A percentile compares a stretch with the other conserved stretches of the same genome.
phyloP scores from a whole-genome alignment of 2,329 filamentous ascomycete species.

The Sordariomycetes sp. region DNA sequence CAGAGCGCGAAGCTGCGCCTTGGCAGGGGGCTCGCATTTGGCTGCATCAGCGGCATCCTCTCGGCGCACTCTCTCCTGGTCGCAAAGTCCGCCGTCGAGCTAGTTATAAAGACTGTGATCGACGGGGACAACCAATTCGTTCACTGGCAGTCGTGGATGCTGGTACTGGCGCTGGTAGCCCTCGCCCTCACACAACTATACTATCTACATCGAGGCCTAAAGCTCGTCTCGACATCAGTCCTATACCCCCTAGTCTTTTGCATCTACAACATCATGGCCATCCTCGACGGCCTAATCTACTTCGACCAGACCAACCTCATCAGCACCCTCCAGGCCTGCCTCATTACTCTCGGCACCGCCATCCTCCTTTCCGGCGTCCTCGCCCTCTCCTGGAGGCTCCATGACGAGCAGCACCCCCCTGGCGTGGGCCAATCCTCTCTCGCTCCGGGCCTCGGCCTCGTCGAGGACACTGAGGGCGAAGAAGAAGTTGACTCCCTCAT shows the following conservation, averaged over 20 bases:
- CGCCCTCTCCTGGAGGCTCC: conserved; percentile 85
- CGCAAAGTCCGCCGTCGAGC: conserved; percentile 91
- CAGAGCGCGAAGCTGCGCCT: conserved; percentile 58
- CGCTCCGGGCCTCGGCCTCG: conserved; percentile 68
- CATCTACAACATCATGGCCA: conserved; percentile 98
- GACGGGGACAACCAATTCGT: conserved; percentile 88
- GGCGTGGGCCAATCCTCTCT: conserved; percentile 54
- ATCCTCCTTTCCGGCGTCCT: conserved; percentile 81
- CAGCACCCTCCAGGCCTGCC: conserved; percentile 57
- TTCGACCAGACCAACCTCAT: conserved; percentile 81
- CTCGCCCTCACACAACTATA: conserved; percentile 86
- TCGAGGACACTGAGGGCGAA: conserved; percentile 54
- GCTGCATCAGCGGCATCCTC: conserved; percentile 79
- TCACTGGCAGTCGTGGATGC: conserved; percentile 88
- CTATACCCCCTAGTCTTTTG: conserved; percentile 97
- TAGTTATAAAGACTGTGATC: conserved; percentile 74
- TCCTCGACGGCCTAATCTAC: conserved; percentile 92
- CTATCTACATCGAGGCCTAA: conserved; percentile 86
- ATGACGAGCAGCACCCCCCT: conserved; percentile 56
- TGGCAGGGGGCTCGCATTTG: conserved; percentile 73
- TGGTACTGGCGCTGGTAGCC: conserved; percentile 66
- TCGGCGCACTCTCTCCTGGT: conserved; percentile 89
- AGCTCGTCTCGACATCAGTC: conserved; percentile 88
- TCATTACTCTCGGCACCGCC: conserved; percentile 76
- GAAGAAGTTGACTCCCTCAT: conserved; percentile 25